phyloP scores from a whole-genome alignment of 768 basidiomycete genomes.

The Russula brevipes region DNA sequence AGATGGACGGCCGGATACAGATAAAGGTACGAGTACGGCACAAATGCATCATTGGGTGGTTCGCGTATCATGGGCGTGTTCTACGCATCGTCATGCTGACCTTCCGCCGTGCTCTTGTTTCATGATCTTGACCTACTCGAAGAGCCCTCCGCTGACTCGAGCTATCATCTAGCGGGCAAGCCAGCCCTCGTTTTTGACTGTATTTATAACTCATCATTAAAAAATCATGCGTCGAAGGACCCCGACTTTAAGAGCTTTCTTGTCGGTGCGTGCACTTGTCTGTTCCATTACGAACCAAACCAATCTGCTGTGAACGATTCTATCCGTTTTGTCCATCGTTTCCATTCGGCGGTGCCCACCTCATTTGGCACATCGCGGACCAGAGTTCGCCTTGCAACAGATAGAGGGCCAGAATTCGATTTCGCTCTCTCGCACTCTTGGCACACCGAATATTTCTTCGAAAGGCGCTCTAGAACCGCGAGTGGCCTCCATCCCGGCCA shows the following conservation, averaged over 20 bases:
- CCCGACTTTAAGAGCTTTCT: slow-evolving; percentile 64
- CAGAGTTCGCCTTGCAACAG: slow-evolving; percentile 65
- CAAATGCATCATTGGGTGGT: no score
- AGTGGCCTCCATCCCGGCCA: slow-evolving; percentile 49
- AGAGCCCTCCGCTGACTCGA: neutral
- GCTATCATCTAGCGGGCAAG: slow-evolving; percentile 52
- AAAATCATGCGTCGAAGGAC: slow-evolving; percentile 54
- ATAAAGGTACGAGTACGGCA: slow-evolving; percentile 53
- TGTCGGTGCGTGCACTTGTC: slow-evolving; percentile 44
- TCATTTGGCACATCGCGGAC: neutral
- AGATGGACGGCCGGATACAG: slow-evolving; percentile 52
- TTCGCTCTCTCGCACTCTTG: slow-evolving; percentile 61
- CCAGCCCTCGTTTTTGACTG: slow-evolving; percentile 69
- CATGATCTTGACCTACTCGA: neutral
- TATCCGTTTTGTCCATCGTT: no score
- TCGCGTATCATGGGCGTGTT: neutral
- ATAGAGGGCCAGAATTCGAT: slow-evolving; percentile 58
- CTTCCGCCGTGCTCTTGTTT: neutral
- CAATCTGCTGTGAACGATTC: neutral
- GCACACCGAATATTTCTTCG: slow-evolving; percentile 68
- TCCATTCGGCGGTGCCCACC: neutral
- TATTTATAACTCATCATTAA: slow-evolving; percentile 55
- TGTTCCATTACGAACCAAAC: neutral
- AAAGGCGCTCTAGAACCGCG: slow-evolving; percentile 66
- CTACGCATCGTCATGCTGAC: no score